Conservation (phyloP, 2,329 filamentous ascomycete genomes). For the Sarocladium kiliense region DNA sequence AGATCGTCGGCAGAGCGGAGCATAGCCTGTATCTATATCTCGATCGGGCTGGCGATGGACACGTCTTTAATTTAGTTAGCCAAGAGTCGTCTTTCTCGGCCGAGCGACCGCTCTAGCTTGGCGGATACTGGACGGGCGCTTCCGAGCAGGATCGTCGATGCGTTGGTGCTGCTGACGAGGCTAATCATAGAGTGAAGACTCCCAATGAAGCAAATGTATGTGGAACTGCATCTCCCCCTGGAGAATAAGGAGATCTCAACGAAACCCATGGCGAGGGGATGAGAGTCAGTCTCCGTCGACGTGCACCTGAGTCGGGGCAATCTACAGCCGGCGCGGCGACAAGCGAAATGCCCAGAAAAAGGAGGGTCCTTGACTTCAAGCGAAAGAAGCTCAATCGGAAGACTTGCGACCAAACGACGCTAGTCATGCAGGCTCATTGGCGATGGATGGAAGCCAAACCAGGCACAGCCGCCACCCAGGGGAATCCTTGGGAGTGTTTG, state of each 20-base stretch:
- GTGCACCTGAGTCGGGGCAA: not conserved
- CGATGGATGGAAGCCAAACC: not conserved
- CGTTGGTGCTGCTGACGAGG: not conserved
- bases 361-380: not conserved
- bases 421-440: not conserved
- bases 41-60: not conserved
- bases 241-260: no score
- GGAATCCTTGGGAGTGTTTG: not conserved
- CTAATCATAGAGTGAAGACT: no score
- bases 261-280: no score
- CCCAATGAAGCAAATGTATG: no score
- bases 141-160: not conserved
- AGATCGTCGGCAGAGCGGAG: not conserved
- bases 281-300: no score
- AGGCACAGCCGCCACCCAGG: not conserved
- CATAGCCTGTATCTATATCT: not conserved
- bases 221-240: no score
- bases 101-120: not conserved
- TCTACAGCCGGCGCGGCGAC: not conserved
- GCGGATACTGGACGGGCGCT: not conserved
- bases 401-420: not conserved
- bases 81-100: not conserved
- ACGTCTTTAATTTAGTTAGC: not conserved
- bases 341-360: not conserved
- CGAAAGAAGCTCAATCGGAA: not conserved